Base-by-base conservation (phyloP, 176 grass and related monocot species). In the Chloris gayana region DNA sequence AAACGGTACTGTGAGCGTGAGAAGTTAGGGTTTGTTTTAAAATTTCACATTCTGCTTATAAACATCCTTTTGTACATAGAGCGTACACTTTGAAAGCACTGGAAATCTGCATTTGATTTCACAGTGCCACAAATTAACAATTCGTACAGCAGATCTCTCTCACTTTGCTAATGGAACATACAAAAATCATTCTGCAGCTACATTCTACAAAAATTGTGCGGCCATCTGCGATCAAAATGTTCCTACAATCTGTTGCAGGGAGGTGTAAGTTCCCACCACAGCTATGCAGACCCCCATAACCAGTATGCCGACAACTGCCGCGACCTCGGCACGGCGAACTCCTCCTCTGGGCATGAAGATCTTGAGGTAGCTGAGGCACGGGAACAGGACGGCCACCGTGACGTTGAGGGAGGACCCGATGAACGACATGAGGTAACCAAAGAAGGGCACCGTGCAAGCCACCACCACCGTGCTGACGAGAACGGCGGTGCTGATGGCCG, bases 361-460 rank as follows among this genome's bases (percentile, higher is more conserved):
- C 75, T 67, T 85, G 37, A 94, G 83, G 70, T 91, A 94, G 74
- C 92, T 75, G 1, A 88, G 7, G 37, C 92, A 94, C 7, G 86
- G 88, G 72, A 94, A 88, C 64, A 91, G 57, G 38, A 91, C 75
- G 15, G 80, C 83, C 5, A 84, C 89, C 25, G 72, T 89, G 65
- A 91, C 75, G 21, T 81, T 89, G n/a, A 91, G 64, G 26, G 79
- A 89, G 4, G 92, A 94, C 7, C 85, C 86, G 3, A 87, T 91
- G 70, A 91, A 80, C 3, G 83, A 85, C 86, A 91, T 86, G 60
- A 94, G 75, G 74, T 86, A 87, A 76, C 86, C 89, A 22, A 91
- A 91, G 64, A 94, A 94, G 0, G 88, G 92, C 38, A 94, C 10
- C 14, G 72, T 35, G 60, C 80, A 89, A 7, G 89, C 92, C 19